Base-by-base conservation (phyloP, 2,329 filamentous ascomycete species). In the Gaeumannomyces sp. region DNA sequence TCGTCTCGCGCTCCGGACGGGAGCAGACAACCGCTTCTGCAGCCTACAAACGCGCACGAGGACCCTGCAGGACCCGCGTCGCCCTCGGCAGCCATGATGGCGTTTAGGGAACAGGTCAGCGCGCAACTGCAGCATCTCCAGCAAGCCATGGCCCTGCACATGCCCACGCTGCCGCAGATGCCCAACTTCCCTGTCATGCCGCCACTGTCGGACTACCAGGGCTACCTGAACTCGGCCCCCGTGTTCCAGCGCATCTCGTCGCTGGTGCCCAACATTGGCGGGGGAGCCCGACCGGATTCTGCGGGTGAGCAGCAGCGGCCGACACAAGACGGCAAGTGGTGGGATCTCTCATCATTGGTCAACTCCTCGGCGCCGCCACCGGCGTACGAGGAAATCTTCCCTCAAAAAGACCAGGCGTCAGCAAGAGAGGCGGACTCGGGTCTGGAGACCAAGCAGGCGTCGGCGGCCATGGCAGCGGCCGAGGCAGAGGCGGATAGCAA, bases 121-220 rank as follows among this genome's bases (percentile, higher is more conserved):
- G 83, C 88, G 25, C 90, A 93, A 71, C 82, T 93, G 61, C 88
- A 93, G 65, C 88, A 93, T 66, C 83, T 93, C 71, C 91, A 93
- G 72, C 88, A 92, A 72, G 86, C 82, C 60, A 83, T 92, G 79
- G 81, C 85, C 50, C 79, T 87, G 74, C 83, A 87, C 60, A 80
- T 91, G 70, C 88, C 89, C 62, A 89, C 89, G 66, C 76, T 89
- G 38, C 80, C 86, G 22, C 85, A 86, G 63, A 75, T 88, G 38
- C 81, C 77, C 53, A 86, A 88, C 63, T 61, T 64, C 62, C 31
- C 62, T 8, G 56, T 25, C 70, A 83, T 91, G 72, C 83, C 85
- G 58, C 82, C 87, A 22, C 83, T 91, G 65, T 57, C 62, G 19
- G 62, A 64, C 86, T 93, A 93, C 72, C 90, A 93, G 73, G 85